These are phyloP conservation scores for Escallonia herrerae DNA, from an alignment of 129 eudicot genomes.

Conservation along the genomic window DNA sequence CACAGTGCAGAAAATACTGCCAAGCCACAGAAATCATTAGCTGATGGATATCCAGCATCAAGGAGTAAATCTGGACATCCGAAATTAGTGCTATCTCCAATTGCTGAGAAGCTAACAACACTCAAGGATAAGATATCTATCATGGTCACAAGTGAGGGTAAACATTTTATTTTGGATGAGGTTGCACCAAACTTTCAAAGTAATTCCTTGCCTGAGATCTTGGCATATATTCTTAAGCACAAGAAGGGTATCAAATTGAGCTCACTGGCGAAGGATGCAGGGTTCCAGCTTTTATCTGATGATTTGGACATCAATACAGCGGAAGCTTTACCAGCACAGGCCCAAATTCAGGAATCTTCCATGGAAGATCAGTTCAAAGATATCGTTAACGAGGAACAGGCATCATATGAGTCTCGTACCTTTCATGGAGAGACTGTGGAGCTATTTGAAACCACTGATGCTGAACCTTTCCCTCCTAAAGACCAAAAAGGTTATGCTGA, in stretches of 20 bases:
- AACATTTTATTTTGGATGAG: conserved; percentile 47
- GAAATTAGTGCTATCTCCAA: conserved; percentile 34
- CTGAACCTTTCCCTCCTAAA: conserved; percentile 17
- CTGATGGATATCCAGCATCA: conserved; percentile 23
- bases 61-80: conserved; percentile 27
- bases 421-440: conserved; percentile 14
- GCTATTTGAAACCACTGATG: conserved; percentile 6
- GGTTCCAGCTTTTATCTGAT: conserved; percentile 84
- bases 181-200: conserved; percentile 53
- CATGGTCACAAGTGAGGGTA: conserved; percentile 59
- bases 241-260: conserved; percentile 60
- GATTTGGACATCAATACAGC: conserved; percentile 54
- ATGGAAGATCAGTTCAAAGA: conserved; percentile 25
- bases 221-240: conserved; percentile 56
- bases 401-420: conserved; percentile 16
- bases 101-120: conserved; percentile 32
- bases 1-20: conserved; percentile 18
- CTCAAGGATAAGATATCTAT: conserved; percentile 63
- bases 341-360: conserved; percentile 18
- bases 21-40: conserved; percentile 23
- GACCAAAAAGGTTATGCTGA: conserved; percentile 24
- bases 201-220: conserved; percentile 65
- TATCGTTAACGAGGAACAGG: conserved; percentile 17
- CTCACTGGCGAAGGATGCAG: conserved; percentile 81
- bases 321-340: conserved; percentile 28